Evolutionary conservation across 257 asterid species (phyloP), one percentile per base, ranked within the genome.

Genomic region (Solanum piurae): DNA sequence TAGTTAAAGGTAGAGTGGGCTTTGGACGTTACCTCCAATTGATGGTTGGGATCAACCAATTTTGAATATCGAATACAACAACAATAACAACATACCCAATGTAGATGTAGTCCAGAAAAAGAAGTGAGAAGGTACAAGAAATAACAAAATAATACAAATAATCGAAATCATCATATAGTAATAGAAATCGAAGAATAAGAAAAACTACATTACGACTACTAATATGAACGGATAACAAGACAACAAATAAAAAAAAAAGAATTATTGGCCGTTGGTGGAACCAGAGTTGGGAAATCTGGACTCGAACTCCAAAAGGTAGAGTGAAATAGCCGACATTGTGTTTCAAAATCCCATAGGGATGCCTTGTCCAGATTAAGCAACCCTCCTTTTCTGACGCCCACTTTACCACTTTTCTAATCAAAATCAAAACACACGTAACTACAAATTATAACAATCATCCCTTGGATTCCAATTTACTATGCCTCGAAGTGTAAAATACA

Each of bases 361-460:
- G 95, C 92, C 92, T 92, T 89, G 94, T 92, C 95, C 85, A 84
- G 73, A 88, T 91, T 42, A 69, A 86, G 92, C 95, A 91, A 38
- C 42, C 83, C 87, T 87, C 93, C 93, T 42, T 71, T 72, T 89
- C 84, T 87, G 44, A 69, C 87, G 90, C 87, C 55, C 42, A 20
- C 91, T 91, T 92, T 86, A 9, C 91, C 87, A 34, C 86, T 91
- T 90, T 83, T 89, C 87, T 89, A 90, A 85, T 88, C 92, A 29
- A 66, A 87, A 72, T 84, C 49, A 72, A 83, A 79, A 14, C 27
- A 72, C 91, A 88, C 64, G 89, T 88, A 75, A 87, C 42, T 38
- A 38, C 4, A 66, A 64, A 33, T 38, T 69, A 11, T 86, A 83
- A 89, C 89, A 87, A 89, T 88, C 87, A 90, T 88, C 90, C 92